These are phyloP conservation scores for Coccomyxa sp. DNA, from an alignment of 139 green algal genomes.

Conservation along the genomic window DNA sequence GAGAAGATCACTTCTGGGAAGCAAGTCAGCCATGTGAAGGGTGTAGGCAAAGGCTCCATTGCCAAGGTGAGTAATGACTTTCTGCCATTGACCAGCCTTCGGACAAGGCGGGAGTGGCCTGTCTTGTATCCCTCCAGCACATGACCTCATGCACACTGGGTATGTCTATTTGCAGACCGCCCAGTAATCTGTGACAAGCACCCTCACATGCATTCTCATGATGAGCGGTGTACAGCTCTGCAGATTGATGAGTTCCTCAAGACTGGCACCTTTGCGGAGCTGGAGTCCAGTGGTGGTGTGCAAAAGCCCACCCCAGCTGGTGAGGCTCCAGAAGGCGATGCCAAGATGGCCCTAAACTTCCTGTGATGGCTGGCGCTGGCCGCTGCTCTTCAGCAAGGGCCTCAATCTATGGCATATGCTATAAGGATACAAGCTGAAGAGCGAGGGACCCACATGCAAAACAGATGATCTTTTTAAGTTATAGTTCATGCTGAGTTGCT, in stretches of 20 bases:
- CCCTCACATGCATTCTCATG: background rate
- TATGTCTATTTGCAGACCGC: no score
- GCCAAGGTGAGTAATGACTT: constrained; percentile 7
- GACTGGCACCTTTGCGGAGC: constrained; percentile 12
- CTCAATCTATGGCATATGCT: no score
- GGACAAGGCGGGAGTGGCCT: background rate
- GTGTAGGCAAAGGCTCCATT: constrained; percentile 25
- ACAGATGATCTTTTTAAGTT: no score
- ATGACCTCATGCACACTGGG: no score
- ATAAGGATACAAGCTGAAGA: no score
- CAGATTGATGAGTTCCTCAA: constrained; percentile 27
- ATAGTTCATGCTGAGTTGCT: no score
- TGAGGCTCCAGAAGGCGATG: background rate
- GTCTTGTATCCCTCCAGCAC: no score
- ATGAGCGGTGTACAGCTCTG: background rate
- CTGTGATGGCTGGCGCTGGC: no score
- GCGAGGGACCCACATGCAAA: no score
- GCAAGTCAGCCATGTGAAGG: constrained; percentile 7
- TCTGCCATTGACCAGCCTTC: background rate
- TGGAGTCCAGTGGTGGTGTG: background rate
- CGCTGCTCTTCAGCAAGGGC: no score
- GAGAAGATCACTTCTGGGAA: constrained; percentile 10
- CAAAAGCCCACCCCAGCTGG: background rate
- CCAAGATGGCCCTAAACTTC: background rate
- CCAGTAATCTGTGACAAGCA: background rate